phyloP scores from a whole-genome alignment of 768 basidiomycete species.

The Amanita brunnescens region DNA sequence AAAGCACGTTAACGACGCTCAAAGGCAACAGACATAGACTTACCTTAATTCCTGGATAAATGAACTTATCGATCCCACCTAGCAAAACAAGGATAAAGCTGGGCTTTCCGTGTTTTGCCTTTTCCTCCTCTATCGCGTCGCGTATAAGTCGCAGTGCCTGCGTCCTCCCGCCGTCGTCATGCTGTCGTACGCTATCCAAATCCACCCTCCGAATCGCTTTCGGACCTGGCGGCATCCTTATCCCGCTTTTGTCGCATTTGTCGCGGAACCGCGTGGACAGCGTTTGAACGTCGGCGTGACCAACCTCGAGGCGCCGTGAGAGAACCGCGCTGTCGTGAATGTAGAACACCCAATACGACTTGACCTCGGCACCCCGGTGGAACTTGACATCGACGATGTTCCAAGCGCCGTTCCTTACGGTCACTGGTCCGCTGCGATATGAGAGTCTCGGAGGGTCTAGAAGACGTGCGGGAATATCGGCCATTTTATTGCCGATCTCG shows the following conservation, averaged over 20 bases:
- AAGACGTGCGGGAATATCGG: constrained; percentile 54
- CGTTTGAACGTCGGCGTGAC: constrained; percentile 31
- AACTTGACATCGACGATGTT: constrained; percentile 71
- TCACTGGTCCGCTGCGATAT: constrained; percentile 40
- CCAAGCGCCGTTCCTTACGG: constrained; percentile 59
- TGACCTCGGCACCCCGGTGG: constrained; percentile 40
- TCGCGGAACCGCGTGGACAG: constrained; percentile 44
- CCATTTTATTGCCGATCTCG: constrained; percentile 47
- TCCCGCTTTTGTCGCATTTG: constrained; percentile 54
- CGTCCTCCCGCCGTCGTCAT: constrained; percentile 26
- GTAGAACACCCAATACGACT: constrained; percentile 60
- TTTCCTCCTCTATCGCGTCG: constrained; percentile 24
- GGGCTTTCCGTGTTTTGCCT: constrained; percentile 30
- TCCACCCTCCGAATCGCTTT: constrained; percentile 29
- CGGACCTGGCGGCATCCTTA: constrained; percentile 31
- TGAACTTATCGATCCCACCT: constrained; percentile 57
- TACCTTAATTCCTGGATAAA: constrained; percentile 76
- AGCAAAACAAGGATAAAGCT: constrained; percentile 66
- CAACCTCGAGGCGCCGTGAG: background rate
- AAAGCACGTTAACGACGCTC: background rate
- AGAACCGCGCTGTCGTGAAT: constrained; percentile 43
- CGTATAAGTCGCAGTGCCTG: constrained; percentile 33
- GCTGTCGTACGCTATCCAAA: constrained; percentile 17
- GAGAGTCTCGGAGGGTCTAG: constrained; percentile 48
- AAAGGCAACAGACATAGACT: background rate